phyloP scores from a whole-genome alignment of 768 basidiomycete species.

The Boletus vermiculosoides region DNA sequence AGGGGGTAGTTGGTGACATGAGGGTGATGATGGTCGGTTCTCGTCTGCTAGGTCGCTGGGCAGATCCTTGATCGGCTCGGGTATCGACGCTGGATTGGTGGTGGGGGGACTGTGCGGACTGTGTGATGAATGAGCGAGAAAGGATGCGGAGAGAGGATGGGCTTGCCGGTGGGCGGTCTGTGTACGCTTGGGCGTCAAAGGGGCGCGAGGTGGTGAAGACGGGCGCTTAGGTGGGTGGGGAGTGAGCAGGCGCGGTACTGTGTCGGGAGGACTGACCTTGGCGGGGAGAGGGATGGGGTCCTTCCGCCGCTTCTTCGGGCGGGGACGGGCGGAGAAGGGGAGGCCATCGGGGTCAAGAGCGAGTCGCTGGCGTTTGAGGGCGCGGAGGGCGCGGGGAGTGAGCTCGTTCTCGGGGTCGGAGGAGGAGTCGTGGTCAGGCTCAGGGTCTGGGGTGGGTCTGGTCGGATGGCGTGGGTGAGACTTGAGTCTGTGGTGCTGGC shows the following conservation, averaged over 20 bases:
- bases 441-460: conserved; percentile 12
- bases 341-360: conserved; percentile 31
- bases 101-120: conserved; percentile 8
- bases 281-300: conserved; percentile 2
- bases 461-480: not conserved
- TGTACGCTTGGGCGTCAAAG: conserved; percentile 2
- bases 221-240: conserved; percentile 13
- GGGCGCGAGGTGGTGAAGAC: conserved; percentile 5
- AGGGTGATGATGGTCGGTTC: not conserved
- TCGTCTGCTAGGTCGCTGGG: not conserved
- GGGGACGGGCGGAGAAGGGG: conserved; percentile 13
- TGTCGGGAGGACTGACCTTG: not conserved
- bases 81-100: not conserved
- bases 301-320: conserved; percentile 25
- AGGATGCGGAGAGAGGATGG: not conserved
- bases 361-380: conserved; percentile 34
- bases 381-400: conserved; percentile 35
- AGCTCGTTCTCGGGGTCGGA: conserved; percentile 31
- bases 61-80: conserved; percentile 2
- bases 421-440: conserved; percentile 21
- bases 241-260: not conserved
- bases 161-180: conserved; percentile 2
- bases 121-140: not conserved
- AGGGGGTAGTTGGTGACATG: not conserved
- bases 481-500: not conserved